Percentiles rank a stretch among this genome's conserved stretches.
phyloP scores from a whole-genome alignment of 768 basidiomycete species.

The Lactarius psammicola region DNA sequence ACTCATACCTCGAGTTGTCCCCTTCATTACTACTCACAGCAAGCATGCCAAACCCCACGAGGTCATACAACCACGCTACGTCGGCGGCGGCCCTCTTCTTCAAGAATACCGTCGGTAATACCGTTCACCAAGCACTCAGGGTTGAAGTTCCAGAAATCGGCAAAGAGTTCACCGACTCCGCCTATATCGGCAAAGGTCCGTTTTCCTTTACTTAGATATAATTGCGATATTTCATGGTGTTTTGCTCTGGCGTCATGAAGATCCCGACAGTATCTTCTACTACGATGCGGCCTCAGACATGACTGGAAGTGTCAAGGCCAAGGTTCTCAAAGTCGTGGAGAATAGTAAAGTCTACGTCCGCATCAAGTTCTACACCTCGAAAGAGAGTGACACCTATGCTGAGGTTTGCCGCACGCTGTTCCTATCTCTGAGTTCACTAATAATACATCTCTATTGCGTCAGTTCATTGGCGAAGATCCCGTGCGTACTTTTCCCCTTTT shows the following conservation, averaged over 20 bases:
- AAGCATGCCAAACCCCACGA: not conserved
- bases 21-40: not conserved
- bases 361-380: not conserved
- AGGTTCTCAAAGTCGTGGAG: not conserved
- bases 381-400: not conserved
- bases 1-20: not conserved
- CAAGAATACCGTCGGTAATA: not conserved
- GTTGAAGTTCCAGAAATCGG: not conserved
- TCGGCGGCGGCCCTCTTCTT: not conserved
- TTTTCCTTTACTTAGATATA: not conserved
- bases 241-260: not conserved
- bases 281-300: not conserved
- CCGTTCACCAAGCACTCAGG: not conserved
- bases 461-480: slow-evolving; percentile 1
- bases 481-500: not conserved
- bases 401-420: not conserved
- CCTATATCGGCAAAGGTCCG: not conserved
- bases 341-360: not conserved
- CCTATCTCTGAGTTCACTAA: not conserved
- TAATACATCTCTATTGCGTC: not conserved
- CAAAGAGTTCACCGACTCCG: not conserved
- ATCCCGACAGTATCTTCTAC: not conserved
- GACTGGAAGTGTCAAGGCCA: not conserved
- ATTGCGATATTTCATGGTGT: not conserved
- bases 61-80: not conserved